Conservation (phyloP, 768 basidiomycete genomes). For the Collybia sp. region DNA sequence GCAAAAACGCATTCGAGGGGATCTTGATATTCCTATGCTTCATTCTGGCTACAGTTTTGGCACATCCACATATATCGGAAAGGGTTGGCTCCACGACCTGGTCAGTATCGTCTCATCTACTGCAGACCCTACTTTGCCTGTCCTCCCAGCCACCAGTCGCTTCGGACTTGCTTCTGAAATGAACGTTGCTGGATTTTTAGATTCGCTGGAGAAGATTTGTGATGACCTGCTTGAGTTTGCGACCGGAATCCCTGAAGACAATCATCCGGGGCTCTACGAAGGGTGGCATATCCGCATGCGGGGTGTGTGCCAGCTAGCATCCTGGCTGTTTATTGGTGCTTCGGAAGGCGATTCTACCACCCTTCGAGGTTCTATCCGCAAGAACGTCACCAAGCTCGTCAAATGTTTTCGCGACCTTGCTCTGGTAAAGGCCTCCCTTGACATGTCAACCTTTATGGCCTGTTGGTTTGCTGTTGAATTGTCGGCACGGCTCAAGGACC, state of each 20-base stretch:
- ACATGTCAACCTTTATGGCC: conserved; percentile 35
- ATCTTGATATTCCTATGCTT: conserved; percentile 49
- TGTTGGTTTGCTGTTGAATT: conserved; percentile 67
- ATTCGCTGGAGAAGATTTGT: conserved; percentile 39
- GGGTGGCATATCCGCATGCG: conserved; percentile 38
- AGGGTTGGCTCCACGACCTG: conserved; percentile 58
- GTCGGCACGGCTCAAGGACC: conserved; percentile 25
- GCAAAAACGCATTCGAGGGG: conserved; percentile 24
- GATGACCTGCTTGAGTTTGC: conserved; percentile 37
- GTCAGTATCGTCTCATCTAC: conserved; percentile 29
- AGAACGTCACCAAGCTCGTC: conserved; percentile 31
- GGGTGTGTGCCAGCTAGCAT: conserved; percentile 38
- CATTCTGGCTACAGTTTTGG: conserved; percentile 49
- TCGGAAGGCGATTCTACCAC: conserved; percentile 24
- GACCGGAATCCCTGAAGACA: conserved; percentile 30
- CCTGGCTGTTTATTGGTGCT: conserved; percentile 34
- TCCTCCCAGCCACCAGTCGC: conserved; percentile 26
- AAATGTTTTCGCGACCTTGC: conserved; percentile 31
- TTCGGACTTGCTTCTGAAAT: conserved; percentile 40
- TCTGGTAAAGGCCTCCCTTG: conserved; percentile 23
- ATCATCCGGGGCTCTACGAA: conserved; percentile 18
- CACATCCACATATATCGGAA: conserved; percentile 49
- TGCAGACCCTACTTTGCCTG: conserved; percentile 21
- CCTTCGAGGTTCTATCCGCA: conserved; percentile 28
- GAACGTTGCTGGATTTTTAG: conserved; percentile 36